Base-by-base conservation (phyloP, 441 rosid species). In the Arabidopsis lyrata region DNA sequence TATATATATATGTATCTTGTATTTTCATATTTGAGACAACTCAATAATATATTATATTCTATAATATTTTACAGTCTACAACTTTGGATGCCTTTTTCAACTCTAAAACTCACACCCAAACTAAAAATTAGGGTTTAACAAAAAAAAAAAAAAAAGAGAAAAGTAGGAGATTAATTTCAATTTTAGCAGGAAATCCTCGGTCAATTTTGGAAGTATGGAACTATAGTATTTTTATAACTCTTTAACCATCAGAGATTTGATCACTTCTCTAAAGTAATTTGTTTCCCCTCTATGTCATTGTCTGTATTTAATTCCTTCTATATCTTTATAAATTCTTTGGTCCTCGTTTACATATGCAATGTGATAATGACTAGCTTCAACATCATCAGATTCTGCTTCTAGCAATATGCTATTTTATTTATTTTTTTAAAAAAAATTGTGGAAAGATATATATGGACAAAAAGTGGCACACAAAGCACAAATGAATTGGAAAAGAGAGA, bases 401-500 rank as follows among this genome's bases (percentile, higher is more conserved):
- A 58, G 57, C 63, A 68, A 42, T 53, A 62, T 68, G 45, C 53
- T 42, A 12, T 73, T 12, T 11, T 36, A 18, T 8, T 3, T 42
- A 20, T 14, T 22, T 22, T 14, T 22, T 22, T 2, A 22, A 22
- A 45, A 2, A 34, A 48, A 41, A 11, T 41, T 68, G 65, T 53
- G 32, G 39, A 68, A 60, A 60, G 49, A 68, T 59, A 39, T 10
- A 36, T 57, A 59, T 20, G 52, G 44, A 76, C 59, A 45, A 75
- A 75, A 76, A 63, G 70, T 63, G 24, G 50, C 47, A 20, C 5
- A 60, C 29, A 52, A 67, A 75, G 58, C 14, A 44, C 35, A 68
- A 68, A 18, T 76, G 70, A 69, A 29, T 13, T 59, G 36, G 39
- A 76, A 69, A 76, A 63, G 71, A 69, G 75, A 63, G 79, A 63